Base-by-base conservation (phyloP, 2,329 filamentous ascomycete genomes). In the Fusarium sp. region DNA sequence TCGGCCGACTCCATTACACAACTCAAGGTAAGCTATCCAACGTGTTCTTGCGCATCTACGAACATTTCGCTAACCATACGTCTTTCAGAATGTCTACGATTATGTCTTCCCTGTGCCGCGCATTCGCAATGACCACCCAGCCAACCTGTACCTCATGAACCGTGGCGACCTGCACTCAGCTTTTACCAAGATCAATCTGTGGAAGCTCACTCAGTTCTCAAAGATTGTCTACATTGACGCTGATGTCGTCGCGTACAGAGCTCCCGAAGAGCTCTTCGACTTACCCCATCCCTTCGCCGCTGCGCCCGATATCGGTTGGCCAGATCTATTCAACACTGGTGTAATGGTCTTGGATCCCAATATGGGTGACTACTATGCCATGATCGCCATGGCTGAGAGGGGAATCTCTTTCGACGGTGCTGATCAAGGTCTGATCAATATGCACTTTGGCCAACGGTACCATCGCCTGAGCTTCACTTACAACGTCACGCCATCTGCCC, bases 241-340 rank as follows among this genome's bases (percentile, higher is more conserved):
- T 67, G 96, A 99, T 77, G 89, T 97, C 43, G 92, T 99, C n/a
- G 93, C 93, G 30, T 88, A 97, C 68, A 88, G 94, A 73, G 94
- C 95, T 34, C 93, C 95, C 6, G 95, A 99, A 76, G 96, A 99
- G 86, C 89, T 99, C 59, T 97, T 99, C 77, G 87, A 90, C 60
- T 79, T 90, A 25, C 76, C 83, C 7, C 82, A 88, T 50, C 77
- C 85, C 57, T 91, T 91, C 77, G 87, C 89, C 43, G 90, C 96
- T 4, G 94, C 93, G 14, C 95, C 96, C 32, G 96, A 99, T 80
- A 94, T 98, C 75, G 96, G 96, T 73, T 99, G 96, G 96, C 96
- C 96, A 34, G 96, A 99, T 82, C 88, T 95, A 66, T 98, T 98
- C 89, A 99, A 99, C 82, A 94, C 92, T n/a, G 96, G 96, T 76